phyloP scores from a whole-genome alignment of 192 early-diverging fungal genomes.

The Entomortierella lignicola region DNA sequence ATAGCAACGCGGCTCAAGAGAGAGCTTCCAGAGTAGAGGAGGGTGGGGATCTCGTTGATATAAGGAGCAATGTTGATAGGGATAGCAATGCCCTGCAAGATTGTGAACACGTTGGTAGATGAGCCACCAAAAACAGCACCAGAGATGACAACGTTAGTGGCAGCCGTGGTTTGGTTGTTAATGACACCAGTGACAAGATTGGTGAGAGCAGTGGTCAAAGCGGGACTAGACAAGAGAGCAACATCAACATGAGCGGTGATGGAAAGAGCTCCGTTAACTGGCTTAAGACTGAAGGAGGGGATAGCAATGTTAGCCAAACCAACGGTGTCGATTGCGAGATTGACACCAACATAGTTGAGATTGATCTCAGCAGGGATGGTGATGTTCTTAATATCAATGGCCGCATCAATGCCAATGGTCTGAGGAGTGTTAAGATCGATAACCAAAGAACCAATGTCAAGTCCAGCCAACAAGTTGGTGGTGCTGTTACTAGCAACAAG shows the following conservation, averaged over 20 bases:
- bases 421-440: slow-evolving; percentile 44
- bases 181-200: slow-evolving; percentile 23
- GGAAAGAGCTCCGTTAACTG: slow-evolving; percentile 17
- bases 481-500: slow-evolving; percentile 4
- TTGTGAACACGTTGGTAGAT: slow-evolving; percentile 42
- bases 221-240: not conserved
- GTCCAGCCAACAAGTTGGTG: slow-evolving; percentile 17
- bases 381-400: slow-evolving; percentile 34
- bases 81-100: slow-evolving; percentile 34
- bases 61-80: slow-evolving; percentile 31
- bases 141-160: slow-evolving; percentile 23
- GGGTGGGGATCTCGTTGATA: slow-evolving; percentile 16
- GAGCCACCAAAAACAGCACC: slow-evolving; percentile 46
- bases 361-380: slow-evolving; percentile 43
- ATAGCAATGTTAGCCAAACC: slow-evolving; percentile 31
- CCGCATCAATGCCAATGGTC: slow-evolving; percentile 37
- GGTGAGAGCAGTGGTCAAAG: slow-evolving; percentile 18
- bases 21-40: slow-evolving; percentile 2
- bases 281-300: slow-evolving; percentile 36
- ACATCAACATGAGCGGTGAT: slow-evolving; percentile 25
- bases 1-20: slow-evolving; percentile 21
- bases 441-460: slow-evolving; percentile 40
- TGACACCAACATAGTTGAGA: slow-evolving; percentile 45
- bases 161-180: slow-evolving; percentile 24
- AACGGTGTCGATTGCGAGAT: slow-evolving; percentile 10